A percentile compares a stretch with the other conserved stretches of the same genome.
These are phyloP conservation scores for Ilex paraguariensis DNA, from an alignment of 305 asterid genomes.

Conservation along the genomic window DNA sequence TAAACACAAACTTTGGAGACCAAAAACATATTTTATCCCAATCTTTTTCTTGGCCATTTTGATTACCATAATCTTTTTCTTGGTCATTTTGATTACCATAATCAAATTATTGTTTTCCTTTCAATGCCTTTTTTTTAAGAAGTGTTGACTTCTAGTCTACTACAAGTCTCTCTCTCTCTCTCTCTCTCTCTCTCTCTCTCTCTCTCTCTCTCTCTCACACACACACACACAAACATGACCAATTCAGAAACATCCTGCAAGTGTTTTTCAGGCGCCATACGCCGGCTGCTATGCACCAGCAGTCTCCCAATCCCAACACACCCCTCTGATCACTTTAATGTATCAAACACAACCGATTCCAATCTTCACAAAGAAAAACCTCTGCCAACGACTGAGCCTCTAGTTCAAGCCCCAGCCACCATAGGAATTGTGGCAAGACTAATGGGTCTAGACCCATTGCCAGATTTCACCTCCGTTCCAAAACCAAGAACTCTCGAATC, in stretches of 20 bases:
- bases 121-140: no score
- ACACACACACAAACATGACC: constrained; percentile 11
- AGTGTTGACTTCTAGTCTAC: no score
- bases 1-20: no score
- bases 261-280: constrained; percentile 37
- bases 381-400: neutral
- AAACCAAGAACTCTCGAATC: constrained; percentile 29
- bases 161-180: no score
- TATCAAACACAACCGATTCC: constrained; percentile 5
- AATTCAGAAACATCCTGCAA: constrained; percentile 18
- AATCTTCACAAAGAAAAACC: neutral
- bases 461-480: constrained; percentile 9
- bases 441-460: constrained; percentile 61
- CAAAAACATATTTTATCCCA: no score
- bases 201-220: no score
- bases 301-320: constrained; percentile 49
- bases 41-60: no score
- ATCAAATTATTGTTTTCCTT: no score
- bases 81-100: no score
- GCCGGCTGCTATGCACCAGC: constrained; percentile 39
- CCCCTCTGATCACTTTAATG: constrained; percentile 38
- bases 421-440: constrained; percentile 61
- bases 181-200: no score
- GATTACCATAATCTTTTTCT: no score
- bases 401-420: constrained; percentile 7